A percentile compares a stretch with the other conserved stretches of the same genome.
Evolutionary conservation across 2,329 filamentous ascomycete genomes (phyloP).

Genomic region (Arthrobotrys sphaeroides): DNA sequence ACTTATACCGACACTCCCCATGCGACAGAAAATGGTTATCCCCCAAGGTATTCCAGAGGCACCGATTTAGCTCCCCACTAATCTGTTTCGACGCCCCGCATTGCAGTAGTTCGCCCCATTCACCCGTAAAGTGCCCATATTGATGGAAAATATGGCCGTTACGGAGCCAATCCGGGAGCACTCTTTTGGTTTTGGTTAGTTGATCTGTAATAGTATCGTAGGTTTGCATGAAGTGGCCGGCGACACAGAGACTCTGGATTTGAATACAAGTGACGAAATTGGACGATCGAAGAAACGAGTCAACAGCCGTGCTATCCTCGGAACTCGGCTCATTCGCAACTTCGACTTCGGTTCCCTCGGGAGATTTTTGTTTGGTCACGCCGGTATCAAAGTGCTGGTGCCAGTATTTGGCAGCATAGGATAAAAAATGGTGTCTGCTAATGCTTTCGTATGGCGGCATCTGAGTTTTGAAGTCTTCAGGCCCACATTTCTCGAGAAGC

Average conservation of each 20-base stretch:
- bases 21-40: neutral
- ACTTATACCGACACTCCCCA: neutral
- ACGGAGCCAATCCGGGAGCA: slow-evolving; percentile 2
- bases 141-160: neutral
- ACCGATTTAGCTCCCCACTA: neutral
- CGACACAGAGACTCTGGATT: slow-evolving; percentile 13
- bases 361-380: neutral
- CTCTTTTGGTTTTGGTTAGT: neutral
- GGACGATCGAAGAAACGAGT: neutral
- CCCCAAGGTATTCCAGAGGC: neutral
- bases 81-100: neutral
- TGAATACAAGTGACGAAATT: slow-evolving; percentile 17
- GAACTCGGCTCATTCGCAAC: neutral
- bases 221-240: slow-evolving; percentile 9
- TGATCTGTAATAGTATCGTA: slow-evolving; percentile 2
- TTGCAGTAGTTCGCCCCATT: slow-evolving; percentile 8
- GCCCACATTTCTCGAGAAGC: neutral
- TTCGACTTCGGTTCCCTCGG: neutral
- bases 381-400: slow-evolving; percentile 1
- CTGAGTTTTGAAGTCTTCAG: neutral
- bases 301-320: neutral
- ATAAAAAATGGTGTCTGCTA: neutral
- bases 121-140: neutral
- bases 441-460: neutral
- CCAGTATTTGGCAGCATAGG: slow-evolving; percentile 22